These are phyloP conservation scores for Forsythia suspensa DNA, from an alignment of 257 asterid genomes.

Conservation along the genomic window DNA sequence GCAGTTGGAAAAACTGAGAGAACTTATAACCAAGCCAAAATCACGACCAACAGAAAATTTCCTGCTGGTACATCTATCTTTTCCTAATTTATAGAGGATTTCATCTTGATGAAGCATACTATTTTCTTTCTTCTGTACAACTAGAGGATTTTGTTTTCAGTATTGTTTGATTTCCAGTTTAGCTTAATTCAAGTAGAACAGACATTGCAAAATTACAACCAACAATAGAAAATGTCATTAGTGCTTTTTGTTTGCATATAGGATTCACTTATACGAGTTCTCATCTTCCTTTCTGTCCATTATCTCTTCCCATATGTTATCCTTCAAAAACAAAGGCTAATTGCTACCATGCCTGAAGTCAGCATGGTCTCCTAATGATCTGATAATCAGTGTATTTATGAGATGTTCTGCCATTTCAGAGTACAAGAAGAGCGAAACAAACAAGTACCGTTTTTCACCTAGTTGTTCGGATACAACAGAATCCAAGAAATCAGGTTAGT, in stretches of 20 bases:
- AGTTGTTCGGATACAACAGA: constrained; percentile 43
- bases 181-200: constrained; percentile 2
- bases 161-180: constrained; percentile 3
- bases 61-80: constrained; percentile 44
- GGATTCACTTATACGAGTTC: neutral
- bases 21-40: constrained; percentile 21
- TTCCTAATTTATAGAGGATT: constrained; percentile 20
- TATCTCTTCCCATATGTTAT: neutral
- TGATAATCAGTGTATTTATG: constrained; percentile 14
- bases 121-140: constrained; percentile 19
- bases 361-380: constrained; percentile 12
- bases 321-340: neutral
- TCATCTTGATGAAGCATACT: constrained; percentile 13
- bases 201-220: too few relatives aligned
- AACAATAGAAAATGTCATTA: neutral
- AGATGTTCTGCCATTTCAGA: constrained; percentile 47
- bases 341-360: constrained; percentile 7
- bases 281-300: neutral
- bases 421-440: constrained; percentile 64
- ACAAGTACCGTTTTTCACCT: constrained; percentile 59
- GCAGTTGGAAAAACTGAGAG: constrained; percentile 28
- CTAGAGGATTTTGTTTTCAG: neutral
- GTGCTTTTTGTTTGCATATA: neutral
- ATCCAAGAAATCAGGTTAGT: constrained; percentile 50
- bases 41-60: constrained; percentile 21